Conservation (phyloP, 2,329 filamentous ascomycete genomes). For the Alternaria arborescens region DNA sequence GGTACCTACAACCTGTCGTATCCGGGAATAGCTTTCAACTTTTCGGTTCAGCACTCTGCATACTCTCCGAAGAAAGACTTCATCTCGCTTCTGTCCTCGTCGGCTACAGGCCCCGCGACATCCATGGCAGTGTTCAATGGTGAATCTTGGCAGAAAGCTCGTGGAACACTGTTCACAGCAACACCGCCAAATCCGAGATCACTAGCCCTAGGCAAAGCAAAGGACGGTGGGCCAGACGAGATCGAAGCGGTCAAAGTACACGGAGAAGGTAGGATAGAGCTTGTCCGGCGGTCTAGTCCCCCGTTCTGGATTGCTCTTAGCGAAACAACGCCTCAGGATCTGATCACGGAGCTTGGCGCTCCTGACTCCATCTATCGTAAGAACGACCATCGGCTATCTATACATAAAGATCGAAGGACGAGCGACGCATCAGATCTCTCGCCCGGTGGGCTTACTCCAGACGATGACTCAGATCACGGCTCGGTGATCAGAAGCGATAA, state of each 20-base stretch:
- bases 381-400: conserved; percentile 86
- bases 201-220: conserved; percentile 70
- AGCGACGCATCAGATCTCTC: conserved; percentile 50
- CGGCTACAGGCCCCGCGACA: conserved; percentile 76
- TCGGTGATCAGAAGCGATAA: conserved; percentile 48
- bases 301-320: conserved; percentile 78
- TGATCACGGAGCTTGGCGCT: conserved; percentile 88
- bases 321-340: conserved; percentile 89
- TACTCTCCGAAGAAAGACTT: conserved; percentile 83
- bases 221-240: conserved; percentile 86
- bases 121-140: conserved; percentile 93
- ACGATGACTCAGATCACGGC: conserved; percentile 47
- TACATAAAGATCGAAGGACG: conserved; percentile 65
- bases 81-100: conserved; percentile 82
- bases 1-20: conserved; percentile 93
- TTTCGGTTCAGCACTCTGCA: conserved; percentile 75
- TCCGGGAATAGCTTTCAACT: conserved; percentile 92
- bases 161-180: conserved; percentile 78
- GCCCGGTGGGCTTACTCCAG: conserved; percentile 36
- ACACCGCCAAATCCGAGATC: conserved; percentile 77
- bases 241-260: conserved; percentile 81
- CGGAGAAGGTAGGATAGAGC: conserved; percentile 79
- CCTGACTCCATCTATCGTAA: conserved; percentile 95
- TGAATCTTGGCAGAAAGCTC: conserved; percentile 86
- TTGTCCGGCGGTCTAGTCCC: conserved; percentile 74